phyloP scores from a whole-genome alignment of 805 yeast genomes.

The Myxozyma mucilagina region DNA sequence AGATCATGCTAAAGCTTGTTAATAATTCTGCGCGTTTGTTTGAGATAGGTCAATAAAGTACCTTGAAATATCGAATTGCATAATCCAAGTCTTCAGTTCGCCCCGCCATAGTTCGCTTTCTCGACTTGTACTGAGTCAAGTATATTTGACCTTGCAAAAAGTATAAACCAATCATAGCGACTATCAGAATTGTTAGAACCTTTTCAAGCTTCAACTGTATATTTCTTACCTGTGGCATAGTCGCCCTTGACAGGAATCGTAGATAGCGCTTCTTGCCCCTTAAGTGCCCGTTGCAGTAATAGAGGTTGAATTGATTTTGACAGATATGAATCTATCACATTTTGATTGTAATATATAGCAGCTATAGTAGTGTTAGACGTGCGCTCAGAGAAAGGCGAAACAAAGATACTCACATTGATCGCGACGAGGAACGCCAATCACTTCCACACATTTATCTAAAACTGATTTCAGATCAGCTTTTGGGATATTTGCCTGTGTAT shows the following conservation, averaged over 20 bases:
- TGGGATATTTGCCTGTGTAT: conserved; percentile 52
- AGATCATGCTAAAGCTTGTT: conserved; percentile 51
- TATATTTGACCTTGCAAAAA: conserved; percentile 67
- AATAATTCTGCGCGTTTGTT: neutral
- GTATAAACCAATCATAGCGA: conserved; percentile 54
- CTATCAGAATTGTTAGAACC: neutral
- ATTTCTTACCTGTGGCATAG: conserved; percentile 12
- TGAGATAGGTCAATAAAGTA: neutral
- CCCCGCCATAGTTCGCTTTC: conserved; percentile 78
- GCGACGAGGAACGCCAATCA: conserved; percentile 63
- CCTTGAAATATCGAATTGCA: conserved; percentile 62
- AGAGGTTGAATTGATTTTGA: conserved; percentile 33
- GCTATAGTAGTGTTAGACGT: neutral
- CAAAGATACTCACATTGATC: conserved; percentile 10
- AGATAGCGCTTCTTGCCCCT: conserved; percentile 19
- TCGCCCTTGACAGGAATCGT: conserved; percentile 21
- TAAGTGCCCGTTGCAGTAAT: conserved; percentile 26
- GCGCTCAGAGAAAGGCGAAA: too few species aligned
- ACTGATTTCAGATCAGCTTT: conserved; percentile 71
- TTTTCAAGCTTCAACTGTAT: neutral
- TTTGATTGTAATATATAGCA: conserved; percentile 43
- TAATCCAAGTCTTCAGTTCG: conserved; percentile 77
- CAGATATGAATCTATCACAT: conserved; percentile 49
- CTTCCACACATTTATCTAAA: conserved; percentile 69
- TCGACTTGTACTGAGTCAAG: conserved; percentile 63